Base-by-base conservation (phyloP, 768 basidiomycete genomes). In the Gymnopilus junonius region DNA sequence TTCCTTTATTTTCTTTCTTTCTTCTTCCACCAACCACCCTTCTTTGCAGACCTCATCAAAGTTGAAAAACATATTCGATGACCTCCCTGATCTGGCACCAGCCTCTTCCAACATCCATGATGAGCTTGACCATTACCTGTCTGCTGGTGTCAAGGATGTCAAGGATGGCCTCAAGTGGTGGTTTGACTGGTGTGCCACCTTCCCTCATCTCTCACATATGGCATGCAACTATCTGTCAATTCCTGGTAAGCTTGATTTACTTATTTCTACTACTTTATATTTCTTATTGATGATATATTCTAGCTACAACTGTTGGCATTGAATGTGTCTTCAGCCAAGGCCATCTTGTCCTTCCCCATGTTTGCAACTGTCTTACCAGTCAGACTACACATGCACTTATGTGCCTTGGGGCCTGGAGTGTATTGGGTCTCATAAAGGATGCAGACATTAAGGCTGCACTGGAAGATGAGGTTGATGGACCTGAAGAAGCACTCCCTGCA, bases 331-430 rank as follows among this genome's bases (percentile, higher is more conserved):
- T 42, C 40, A 42, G 40, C n/a, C 40, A 42, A n/a, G 73, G 75
- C 11, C 60, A 53, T 1, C 67, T 71, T 6, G n/a, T 75, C 0
- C 68, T 76, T 2, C 67, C 67, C 0, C 70, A 74, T 48, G 48
- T 73, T 23, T 53, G 35, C 4, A 74, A 70, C 37, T 58, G 63
- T 1, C 58, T 76, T 8, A 67, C 69, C 2, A 64, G 57, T 1
- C 65, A 73, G 60, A 66, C 70, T 2, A 73, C 72, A 0, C 61
- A 67, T 8, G 71, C 72, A 0, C 53, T 74, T 4, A 53, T 81
- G 46, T 81, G 79, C 55, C 64, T 81, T 1, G 72, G 73, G 1
- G 50, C 29, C 2, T 81, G 79, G 78, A 76, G 74, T 32, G 21
- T 10, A 1, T 17, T 74, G 32, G 74, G 71, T 2, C 56, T 73